These are phyloP conservation scores for Fusarium nisikadoi DNA, from an alignment of 2,329 filamentous ascomycete genomes.

Conservation along the genomic window DNA sequence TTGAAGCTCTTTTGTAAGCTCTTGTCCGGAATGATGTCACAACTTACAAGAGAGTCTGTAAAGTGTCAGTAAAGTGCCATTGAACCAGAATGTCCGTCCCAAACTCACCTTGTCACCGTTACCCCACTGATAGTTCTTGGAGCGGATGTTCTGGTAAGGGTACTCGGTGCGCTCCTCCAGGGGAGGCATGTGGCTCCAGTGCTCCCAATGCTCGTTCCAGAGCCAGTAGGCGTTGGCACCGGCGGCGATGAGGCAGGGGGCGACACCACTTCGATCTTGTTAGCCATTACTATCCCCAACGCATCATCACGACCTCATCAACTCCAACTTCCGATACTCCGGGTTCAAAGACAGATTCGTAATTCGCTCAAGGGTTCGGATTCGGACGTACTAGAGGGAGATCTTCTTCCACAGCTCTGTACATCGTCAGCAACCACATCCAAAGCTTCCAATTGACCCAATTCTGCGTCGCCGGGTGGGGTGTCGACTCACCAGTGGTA, in stretches of 20 bases:
- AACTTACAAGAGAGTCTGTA: conserved; percentile 65
- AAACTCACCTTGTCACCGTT: conserved; percentile 87
- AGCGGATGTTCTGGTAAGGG: conserved; percentile 96
- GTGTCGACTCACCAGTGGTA: conserved; percentile 77
- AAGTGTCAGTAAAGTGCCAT: conserved; percentile 41
- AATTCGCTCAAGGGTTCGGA: conserved; percentile 43
- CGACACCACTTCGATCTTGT: conserved; percentile 69
- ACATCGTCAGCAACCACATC: conserved; percentile 47
- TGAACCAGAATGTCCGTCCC: not conserved
- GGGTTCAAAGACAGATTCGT: conserved; percentile 23
- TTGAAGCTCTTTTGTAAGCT: conserved; percentile 8
- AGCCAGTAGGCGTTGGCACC: conserved; percentile 87
- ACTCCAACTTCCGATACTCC: conserved; percentile 29
- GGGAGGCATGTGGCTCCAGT: conserved; percentile 86
- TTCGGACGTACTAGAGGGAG: conserved; percentile 84
- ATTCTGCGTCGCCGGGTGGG: conserved; percentile 37
- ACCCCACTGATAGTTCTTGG: conserved; percentile 95
- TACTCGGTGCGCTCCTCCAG: conserved; percentile 94
- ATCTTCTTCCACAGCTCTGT: conserved; percentile 95
- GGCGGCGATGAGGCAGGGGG: conserved; percentile 78
- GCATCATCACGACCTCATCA: conserved; percentile 13
- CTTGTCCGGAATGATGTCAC: not conserved
- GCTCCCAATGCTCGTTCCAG: conserved; percentile 97
- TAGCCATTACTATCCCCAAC: conserved; percentile 27
- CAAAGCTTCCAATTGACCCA: conserved; percentile 36